phyloP scores from a whole-genome alignment of 2,329 filamentous ascomycete species.

The Colletotrichum sp. region DNA sequence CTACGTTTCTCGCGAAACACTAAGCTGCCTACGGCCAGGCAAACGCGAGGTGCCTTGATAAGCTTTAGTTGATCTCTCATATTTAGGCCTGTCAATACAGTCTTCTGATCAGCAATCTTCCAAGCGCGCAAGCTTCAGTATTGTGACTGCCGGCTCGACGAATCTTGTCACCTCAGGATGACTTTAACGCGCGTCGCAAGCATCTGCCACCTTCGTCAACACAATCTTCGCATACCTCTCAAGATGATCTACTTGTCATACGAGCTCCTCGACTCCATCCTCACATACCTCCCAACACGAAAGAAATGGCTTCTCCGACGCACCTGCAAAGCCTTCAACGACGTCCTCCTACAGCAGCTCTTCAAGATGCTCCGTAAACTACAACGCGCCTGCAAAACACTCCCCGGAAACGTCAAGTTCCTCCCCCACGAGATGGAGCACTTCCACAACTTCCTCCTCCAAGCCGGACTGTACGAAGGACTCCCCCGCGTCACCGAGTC shows the following conservation, averaged over 20 bases:
- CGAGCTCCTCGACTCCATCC: not conserved
- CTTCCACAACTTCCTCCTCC: not conserved
- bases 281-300: not conserved
- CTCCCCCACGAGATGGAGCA: not conserved
- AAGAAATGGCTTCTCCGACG: not conserved
- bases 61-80: not conserved
- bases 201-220: not conserved
- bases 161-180: not conserved
- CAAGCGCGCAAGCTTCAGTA: not conserved
- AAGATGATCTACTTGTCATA: not conserved
- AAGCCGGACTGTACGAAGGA: not conserved
- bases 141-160: not conserved
- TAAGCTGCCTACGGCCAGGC: not conserved
- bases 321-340: not conserved
- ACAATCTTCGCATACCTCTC: not conserved
- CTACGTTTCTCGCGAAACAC: not conserved
- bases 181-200: not conserved
- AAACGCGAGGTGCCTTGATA: not conserved
- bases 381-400: not conserved
- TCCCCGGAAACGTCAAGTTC: not conserved
- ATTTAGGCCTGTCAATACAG: not conserved
- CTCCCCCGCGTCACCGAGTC: not conserved
- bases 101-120: not conserved
- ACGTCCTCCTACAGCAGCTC: not conserved
- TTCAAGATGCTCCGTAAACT: not conserved